phyloP scores from a whole-genome alignment of 352 stramenopile species.

The Pythium biforme region DNA sequence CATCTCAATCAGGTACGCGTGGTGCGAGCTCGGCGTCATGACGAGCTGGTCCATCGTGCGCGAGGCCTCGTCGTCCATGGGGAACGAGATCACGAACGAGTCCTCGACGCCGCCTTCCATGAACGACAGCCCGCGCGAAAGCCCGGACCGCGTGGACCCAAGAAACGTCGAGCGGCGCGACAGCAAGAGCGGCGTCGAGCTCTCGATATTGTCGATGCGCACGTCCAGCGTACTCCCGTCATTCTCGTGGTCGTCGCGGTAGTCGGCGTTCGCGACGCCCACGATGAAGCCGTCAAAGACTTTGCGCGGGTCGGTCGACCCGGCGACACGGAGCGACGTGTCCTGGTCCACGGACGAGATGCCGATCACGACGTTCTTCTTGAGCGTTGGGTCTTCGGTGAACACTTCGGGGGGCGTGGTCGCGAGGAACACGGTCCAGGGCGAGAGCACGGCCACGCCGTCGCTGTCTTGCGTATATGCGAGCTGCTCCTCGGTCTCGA shows the following conservation, averaged over 20 bases:
- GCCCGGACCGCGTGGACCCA: constrained; percentile 43
- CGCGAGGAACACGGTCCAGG: constrained; percentile 78
- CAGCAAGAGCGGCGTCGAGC: constrained; percentile 42
- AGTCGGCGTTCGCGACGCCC: constrained; percentile 57
- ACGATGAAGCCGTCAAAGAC: constrained; percentile 76
- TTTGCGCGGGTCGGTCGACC: constrained; percentile 46
- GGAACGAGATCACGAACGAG: constrained; percentile 76
- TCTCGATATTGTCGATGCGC: constrained; percentile 20
- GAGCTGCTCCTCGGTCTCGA: constrained; percentile 80
- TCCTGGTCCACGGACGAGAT: constrained; percentile 61
- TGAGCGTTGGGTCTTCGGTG: constrained; percentile 39
- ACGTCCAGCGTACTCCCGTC: constrained; percentile 25
- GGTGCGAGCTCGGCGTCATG: constrained; percentile 37
- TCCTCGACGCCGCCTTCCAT: constrained; percentile 25
- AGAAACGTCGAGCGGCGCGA: constrained; percentile 41
- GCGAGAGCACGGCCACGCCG: constrained; percentile 57
- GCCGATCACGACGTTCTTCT: constrained; percentile 77
- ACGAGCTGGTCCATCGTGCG: constrained; percentile 50
- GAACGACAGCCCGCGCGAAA: constrained; percentile 35
- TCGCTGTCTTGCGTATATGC: constrained; percentile 76
- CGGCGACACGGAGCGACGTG: constrained; percentile 60
- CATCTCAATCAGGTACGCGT: constrained; percentile 84
- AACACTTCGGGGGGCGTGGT: constrained; percentile 43
- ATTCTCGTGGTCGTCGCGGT: constrained; percentile 25
- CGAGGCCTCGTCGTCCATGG: constrained; percentile 62